Percentiles rank a stretch among this genome's conserved stretches.
These are phyloP conservation scores for Rhododendron ovatum DNA, from an alignment of 148 eudicot genomes.

Conservation along the genomic window DNA sequence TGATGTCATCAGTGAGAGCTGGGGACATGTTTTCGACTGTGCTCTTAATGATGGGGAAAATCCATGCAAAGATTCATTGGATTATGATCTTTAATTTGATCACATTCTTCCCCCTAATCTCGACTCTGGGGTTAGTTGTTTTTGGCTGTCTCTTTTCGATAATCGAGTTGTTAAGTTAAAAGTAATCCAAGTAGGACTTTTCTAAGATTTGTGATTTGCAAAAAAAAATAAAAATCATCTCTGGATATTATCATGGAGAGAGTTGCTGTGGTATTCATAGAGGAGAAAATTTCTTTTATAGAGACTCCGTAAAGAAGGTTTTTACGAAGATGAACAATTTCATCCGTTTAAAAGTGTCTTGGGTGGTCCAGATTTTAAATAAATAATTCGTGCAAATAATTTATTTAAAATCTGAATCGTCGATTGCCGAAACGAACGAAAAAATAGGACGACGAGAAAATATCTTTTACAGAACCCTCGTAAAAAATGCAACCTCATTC, in stretches of 20 bases:
- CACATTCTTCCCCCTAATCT: neutral
- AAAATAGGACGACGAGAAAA: too few relatives aligned
- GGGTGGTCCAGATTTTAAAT: too few relatives aligned
- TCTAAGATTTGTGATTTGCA: neutral
- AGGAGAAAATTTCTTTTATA: too few relatives aligned
- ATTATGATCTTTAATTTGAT: neutral
- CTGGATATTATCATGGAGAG: neutral
- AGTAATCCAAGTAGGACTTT: neutral
- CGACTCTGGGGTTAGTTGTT: neutral
- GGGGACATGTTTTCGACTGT: neutral
- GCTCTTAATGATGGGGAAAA: neutral
- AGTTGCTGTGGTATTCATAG: too few relatives aligned
- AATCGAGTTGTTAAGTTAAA: neutral
- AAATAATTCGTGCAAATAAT: accelerated
- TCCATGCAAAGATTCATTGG: neutral
- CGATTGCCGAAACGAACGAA: too few relatives aligned
- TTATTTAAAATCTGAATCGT: too few relatives aligned
- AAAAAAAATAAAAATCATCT: too few relatives aligned
- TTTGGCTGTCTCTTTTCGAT: neutral
- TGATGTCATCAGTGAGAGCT: neutral
- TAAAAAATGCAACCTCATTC: too few relatives aligned
- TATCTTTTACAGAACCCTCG: accelerated
- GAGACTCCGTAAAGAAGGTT: too few relatives aligned
- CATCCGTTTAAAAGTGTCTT: too few relatives aligned
- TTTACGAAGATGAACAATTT: too few relatives aligned